These are phyloP conservation scores for Coelastrella sp. DNA, from an alignment of 139 green algal species.

Conservation along the genomic window DNA sequence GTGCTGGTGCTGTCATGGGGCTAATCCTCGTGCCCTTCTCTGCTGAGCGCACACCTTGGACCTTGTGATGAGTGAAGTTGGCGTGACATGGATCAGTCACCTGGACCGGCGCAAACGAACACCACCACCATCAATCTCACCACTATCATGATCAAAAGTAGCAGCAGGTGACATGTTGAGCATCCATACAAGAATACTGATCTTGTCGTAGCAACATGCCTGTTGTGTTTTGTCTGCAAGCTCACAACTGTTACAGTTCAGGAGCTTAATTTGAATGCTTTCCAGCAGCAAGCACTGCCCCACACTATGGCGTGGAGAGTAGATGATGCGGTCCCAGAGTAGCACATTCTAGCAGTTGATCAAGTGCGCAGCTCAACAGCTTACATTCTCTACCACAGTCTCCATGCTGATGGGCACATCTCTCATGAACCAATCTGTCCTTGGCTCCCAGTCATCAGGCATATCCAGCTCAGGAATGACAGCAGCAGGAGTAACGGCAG, in stretches of 20 bases:
- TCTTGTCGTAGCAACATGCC: not conserved
- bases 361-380: no score
- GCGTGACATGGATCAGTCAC: slow-evolving; percentile 53
- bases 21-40: slow-evolving; percentile 49
- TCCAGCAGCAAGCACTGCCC: no score
- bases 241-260: no score
- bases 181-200: not conserved
- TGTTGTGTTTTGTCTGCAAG: no score
- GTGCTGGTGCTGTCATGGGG: slow-evolving; percentile 3
- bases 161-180: not conserved
- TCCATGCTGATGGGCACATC: slow-evolving; percentile 50
- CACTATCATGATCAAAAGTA: no score
- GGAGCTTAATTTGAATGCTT: no score
- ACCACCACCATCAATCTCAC: not conserved
- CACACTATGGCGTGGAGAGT: no score
- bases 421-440: slow-evolving; percentile 53
- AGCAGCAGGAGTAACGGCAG: slow-evolving; percentile 14
- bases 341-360: no score
- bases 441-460: slow-evolving; percentile 31
- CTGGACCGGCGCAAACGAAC: not conserved
- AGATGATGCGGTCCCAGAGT: no score
- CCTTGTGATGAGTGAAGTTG: slow-evolving; percentile 51
- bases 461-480: slow-evolving; percentile 28
- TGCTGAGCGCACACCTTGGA: slow-evolving; percentile 29
- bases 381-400: slow-evolving; percentile 56